Evolutionary conservation across 2,329 filamentous ascomycete genomes (phyloP).

Genomic region (Chrysoporthe cubensis): DNA sequence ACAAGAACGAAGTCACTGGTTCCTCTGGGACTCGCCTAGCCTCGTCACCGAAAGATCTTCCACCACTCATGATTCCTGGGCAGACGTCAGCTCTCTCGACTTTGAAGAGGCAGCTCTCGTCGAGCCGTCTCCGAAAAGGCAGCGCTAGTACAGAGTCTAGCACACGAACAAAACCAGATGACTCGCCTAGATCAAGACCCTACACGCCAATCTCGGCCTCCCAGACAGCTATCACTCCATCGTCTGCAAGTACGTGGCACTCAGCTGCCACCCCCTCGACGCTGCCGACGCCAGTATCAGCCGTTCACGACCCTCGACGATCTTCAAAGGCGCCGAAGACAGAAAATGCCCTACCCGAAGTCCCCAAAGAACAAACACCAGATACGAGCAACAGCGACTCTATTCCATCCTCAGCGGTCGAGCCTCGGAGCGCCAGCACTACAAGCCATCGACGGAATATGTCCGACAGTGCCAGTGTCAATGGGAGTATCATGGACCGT

Average conservation of each 20-base stretch:
- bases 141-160: slow-evolving; percentile 47
- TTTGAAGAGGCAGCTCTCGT: slow-evolving; percentile 45
- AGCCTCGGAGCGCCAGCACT: slow-evolving; percentile 33
- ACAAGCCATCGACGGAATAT: slow-evolving; percentile 54
- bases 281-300: slow-evolving; percentile 54
- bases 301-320: slow-evolving; percentile 47
- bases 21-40: slow-evolving; percentile 39
- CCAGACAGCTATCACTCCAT: slow-evolving; percentile 46
- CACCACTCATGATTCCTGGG: slow-evolving; percentile 61
- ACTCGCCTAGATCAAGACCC: slow-evolving; percentile 51
- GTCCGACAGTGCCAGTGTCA: slow-evolving; percentile 61
- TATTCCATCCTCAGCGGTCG: slow-evolving; percentile 39
- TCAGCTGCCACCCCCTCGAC: slow-evolving; percentile 42
- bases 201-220: slow-evolving; percentile 51
- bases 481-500: slow-evolving; percentile 62
- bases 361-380: slow-evolving; percentile 35
- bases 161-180: slow-evolving; percentile 48
- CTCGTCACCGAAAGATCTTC: slow-evolving; percentile 57
- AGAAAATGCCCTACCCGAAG: slow-evolving; percentile 32
- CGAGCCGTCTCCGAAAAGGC: slow-evolving; percentile 51
- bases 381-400: slow-evolving; percentile 32
- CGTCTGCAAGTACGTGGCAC: slow-evolving; percentile 45
- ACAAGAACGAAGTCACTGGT: slow-evolving; percentile 5
- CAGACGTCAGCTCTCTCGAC: slow-evolving; percentile 39
- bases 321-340: slow-evolving; percentile 53